A percentile compares a stretch with the other conserved stretches of the same genome.
Evolutionary conservation across 2,329 filamentous ascomycete genomes (phyloP).

Genomic region (Albifimbria verrucaria): DNA sequence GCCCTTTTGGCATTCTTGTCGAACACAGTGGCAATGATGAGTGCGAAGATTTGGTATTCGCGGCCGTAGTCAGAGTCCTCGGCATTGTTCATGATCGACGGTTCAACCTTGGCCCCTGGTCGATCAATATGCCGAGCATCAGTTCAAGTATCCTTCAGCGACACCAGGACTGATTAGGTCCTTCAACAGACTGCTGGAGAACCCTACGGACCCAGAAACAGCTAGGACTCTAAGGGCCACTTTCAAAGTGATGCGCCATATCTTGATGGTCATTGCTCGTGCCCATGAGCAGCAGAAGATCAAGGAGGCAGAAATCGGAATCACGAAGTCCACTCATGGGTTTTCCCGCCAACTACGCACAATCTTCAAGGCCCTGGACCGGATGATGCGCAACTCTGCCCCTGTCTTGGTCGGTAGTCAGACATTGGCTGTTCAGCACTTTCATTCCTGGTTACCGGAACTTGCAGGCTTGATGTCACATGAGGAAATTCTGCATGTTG

Average conservation of each 20-base stretch:
- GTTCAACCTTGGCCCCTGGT: slow-evolving; percentile 90
- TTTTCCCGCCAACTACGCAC: slow-evolving; percentile 82
- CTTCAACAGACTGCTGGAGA: slow-evolving; percentile 78
- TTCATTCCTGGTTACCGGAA: slow-evolving; percentile 96
- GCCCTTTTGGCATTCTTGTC: slow-evolving; percentile 88
- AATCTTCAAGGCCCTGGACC: slow-evolving; percentile 87
- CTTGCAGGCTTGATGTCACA: slow-evolving; percentile 71
- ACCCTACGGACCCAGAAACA: slow-evolving; percentile 77
- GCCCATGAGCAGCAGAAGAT: slow-evolving; percentile 79
- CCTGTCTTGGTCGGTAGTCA: slow-evolving; percentile 90
- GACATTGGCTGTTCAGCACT: slow-evolving; percentile 91
- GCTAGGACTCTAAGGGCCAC: slow-evolving; percentile 84
- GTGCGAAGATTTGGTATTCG: slow-evolving; percentile 90
- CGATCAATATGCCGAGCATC: slow-evolving; percentile 82
- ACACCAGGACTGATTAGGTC: slow-evolving; percentile 85
- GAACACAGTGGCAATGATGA: slow-evolving; percentile 90
- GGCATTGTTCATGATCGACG: slow-evolving; percentile 92
- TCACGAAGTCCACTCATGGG: slow-evolving; percentile 66
- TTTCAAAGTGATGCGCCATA: slow-evolving; percentile 90
- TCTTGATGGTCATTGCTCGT: slow-evolving; percentile 92
- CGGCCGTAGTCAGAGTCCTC: slow-evolving; percentile 81
- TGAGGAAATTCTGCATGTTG: slow-evolving; percentile 85
- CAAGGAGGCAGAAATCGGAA: slow-evolving; percentile 86
- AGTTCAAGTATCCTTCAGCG: slow-evolving; percentile 91
- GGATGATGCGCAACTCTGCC: slow-evolving; percentile 82